Evolutionary conservation across 2,329 filamentous ascomycete species (phyloP).

Genomic region (Verticillium klebahnii): DNA sequence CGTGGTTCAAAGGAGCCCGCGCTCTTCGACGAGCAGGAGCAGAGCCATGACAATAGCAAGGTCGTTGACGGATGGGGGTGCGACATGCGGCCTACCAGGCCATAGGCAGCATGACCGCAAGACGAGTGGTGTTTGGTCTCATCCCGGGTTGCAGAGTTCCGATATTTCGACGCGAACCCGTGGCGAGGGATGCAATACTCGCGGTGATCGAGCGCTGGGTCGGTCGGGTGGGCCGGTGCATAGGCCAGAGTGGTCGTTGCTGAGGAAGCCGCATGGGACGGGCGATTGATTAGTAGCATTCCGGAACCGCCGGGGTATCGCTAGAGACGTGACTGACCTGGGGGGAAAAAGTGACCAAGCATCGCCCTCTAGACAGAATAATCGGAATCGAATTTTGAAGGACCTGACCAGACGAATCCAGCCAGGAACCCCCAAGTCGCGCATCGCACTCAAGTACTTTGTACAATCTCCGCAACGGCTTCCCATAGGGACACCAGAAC

Average conservation of each 20-base stretch:
- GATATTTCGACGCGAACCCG: neutral
- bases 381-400: constrained; percentile 82
- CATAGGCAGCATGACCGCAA: no score
- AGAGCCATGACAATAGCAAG: neutral
- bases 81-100: no score
- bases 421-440: constrained; percentile 60
- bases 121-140: no score
- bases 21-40: neutral
- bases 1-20: no score
- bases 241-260: neutral
- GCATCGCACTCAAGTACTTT: constrained; percentile 93
- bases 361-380: constrained; percentile 75
- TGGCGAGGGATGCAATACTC: no score
- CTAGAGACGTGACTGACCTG: constrained; percentile 6
- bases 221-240: no score
- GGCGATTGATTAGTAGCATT: constrained; percentile 11
- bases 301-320: neutral
- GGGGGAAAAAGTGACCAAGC: constrained; percentile 34
- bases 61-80: no score
- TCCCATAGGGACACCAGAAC: constrained; percentile 66
- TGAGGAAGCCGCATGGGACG: neutral
- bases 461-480: constrained; percentile 93
- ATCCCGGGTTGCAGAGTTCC: neutral
- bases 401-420: constrained; percentile 35
- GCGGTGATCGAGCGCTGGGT: no score